Evolutionary conservation across 139 green algal species (phyloP).

Genomic region (Volvox africanus): DNA sequence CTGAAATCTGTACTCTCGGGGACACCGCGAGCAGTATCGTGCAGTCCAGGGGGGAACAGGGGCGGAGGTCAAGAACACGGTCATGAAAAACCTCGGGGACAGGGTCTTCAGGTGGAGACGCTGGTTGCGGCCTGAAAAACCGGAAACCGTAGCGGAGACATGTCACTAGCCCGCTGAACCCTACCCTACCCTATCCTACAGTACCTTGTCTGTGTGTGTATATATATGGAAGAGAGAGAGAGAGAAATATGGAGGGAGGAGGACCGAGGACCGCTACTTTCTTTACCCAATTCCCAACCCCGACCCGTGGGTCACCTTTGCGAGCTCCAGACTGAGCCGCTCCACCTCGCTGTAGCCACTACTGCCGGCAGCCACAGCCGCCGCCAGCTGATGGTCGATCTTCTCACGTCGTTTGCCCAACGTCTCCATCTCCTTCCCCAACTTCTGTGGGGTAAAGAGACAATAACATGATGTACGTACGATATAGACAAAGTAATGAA

Average conservation of each 20-base stretch:
- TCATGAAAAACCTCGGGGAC: background rate
- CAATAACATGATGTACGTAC: background rate
- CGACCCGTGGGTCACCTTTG: background rate
- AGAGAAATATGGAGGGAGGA: no score
- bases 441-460: slow-evolving; percentile 40
- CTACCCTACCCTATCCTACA: background rate
- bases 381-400: slow-evolving; percentile 42
- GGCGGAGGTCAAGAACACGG: background rate
- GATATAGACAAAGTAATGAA: background rate
- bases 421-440: slow-evolving; percentile 49
- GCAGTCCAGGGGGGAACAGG: background rate
- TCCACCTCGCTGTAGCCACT: slow-evolving; percentile 46
- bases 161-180: background rate
- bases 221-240: background rate
- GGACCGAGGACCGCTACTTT: no score
- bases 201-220: background rate
- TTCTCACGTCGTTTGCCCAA: slow-evolving; percentile 43
- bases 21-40: background rate
- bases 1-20: background rate
- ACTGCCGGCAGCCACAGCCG: slow-evolving; percentile 6
- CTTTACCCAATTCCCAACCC: background rate
- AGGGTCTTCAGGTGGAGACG: background rate
- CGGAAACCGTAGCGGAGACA: background rate
- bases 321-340: slow-evolving; percentile 46
- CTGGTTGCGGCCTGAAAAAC: background rate